Evolutionary conservation across 345 rosid species (phyloP).

Genomic region (Populus alba): DNA sequence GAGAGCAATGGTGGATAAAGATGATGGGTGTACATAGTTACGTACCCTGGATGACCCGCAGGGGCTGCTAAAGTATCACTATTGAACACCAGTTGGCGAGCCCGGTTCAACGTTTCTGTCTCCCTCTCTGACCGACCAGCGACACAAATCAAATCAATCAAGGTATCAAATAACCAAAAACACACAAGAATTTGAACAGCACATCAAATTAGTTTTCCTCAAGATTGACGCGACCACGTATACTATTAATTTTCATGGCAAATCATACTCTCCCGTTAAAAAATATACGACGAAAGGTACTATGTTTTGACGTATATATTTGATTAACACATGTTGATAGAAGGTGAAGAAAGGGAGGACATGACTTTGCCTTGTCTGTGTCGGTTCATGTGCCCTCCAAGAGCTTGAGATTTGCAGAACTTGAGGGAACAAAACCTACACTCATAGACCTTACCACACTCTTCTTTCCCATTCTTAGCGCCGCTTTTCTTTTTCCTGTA

Average conservation of each 20-base stretch:
- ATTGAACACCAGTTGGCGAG: conserved; percentile 92
- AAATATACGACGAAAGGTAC: not conserved
- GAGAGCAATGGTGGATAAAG: not conserved
- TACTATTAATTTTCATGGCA: conserved; percentile 7
- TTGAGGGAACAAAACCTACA: conserved; percentile 99
- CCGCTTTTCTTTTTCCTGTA: conserved; percentile 59
- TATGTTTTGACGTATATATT: not conserved
- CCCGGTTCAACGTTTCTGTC: conserved; percentile 95
- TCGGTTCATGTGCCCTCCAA: conserved; percentile 99
- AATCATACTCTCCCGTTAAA: not conserved
- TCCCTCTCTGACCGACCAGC: conserved; percentile 71
- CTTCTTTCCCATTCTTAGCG: conserved; percentile 78
- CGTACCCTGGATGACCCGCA: conserved; percentile 47
- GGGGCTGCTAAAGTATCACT: conserved; percentile 60
- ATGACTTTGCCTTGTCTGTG: conserved; percentile 84
- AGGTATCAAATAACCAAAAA: not conserved
- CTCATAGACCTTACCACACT: conserved; percentile 81
- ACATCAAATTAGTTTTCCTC: conserved; percentile 25
- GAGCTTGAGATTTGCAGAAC: conserved; percentile 99
- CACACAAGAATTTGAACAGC: conserved; percentile 23
- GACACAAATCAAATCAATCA: conserved; percentile 24
- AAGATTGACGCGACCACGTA: conserved; percentile 35
- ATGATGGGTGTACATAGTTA: not conserved
- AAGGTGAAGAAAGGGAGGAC: not conserved
- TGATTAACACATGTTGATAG: not conserved